Conservation (phyloP, 2,329 filamentous ascomycete species). For the Zasmidium citrigriseum region DNA sequence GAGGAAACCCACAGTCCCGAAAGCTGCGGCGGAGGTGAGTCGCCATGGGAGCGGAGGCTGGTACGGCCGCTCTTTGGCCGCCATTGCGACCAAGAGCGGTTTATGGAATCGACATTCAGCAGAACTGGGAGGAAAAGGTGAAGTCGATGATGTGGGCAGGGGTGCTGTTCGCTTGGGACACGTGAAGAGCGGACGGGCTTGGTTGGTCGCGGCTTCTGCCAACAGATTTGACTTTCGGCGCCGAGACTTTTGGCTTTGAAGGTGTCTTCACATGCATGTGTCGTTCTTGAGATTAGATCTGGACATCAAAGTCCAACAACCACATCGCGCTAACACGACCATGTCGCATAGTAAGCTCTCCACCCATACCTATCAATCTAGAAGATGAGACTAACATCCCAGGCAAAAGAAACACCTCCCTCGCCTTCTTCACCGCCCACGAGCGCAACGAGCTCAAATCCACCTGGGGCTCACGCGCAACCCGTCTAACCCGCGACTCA, state of each 20-base stretch:
- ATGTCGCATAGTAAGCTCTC: slow-evolving; percentile 19
- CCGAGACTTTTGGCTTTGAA: background rate
- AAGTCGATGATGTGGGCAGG: background rate
- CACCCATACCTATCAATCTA: background rate
- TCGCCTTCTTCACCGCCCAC: slow-evolving; percentile 90
- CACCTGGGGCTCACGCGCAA: slow-evolving; percentile 78
- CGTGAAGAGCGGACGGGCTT: background rate
- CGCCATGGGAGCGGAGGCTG: slow-evolving; percentile 70
- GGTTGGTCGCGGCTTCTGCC: background rate
- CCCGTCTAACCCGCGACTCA: slow-evolving; percentile 84
- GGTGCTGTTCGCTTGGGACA: background rate
- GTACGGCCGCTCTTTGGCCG: slow-evolving; percentile 46
- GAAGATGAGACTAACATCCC: slow-evolving; percentile 9
- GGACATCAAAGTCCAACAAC: background rate
- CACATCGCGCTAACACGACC: no score
- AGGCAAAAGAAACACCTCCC: slow-evolving; percentile 82
- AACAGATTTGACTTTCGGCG: background rate
- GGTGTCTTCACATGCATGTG: background rate
- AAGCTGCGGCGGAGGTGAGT: slow-evolving; percentile 69
- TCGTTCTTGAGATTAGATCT: background rate
- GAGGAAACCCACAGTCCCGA: slow-evolving; percentile 71
- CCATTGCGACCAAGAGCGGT: slow-evolving; percentile 34
- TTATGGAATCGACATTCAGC: slow-evolving; percentile 3
- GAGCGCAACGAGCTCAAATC: slow-evolving; percentile 81
- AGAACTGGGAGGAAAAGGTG: background rate